Percentiles rank a stretch among this genome's conserved stretches.
phyloP scores from a whole-genome alignment of 2,329 filamentous ascomycete genomes.

The Fusarium sp. region DNA sequence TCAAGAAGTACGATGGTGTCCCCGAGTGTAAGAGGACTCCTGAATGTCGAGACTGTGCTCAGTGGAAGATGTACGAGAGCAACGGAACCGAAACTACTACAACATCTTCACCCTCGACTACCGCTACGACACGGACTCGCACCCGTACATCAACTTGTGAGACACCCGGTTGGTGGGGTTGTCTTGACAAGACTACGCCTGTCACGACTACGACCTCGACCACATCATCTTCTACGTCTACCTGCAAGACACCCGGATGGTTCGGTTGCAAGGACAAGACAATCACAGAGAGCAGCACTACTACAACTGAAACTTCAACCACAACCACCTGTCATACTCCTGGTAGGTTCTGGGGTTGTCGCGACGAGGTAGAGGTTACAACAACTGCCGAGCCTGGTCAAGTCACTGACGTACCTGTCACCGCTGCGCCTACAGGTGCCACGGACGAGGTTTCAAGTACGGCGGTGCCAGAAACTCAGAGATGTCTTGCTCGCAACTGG shows the following conservation, averaged over 20 bases:
- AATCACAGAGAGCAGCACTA: constrained; percentile 46
- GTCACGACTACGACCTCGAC: constrained; percentile 55
- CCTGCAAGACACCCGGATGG: constrained; percentile 72
- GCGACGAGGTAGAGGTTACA: constrained; percentile 55
- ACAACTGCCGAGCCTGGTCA: constrained; percentile 51
- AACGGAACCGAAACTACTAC: constrained; percentile 85
- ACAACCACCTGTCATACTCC: constrained; percentile 61
- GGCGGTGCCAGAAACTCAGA: constrained; percentile 44
- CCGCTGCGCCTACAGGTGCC: constrained; percentile 48
- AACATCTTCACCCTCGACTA: constrained; percentile 63
- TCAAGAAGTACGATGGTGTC: constrained; percentile 84
- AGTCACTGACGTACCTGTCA: constrained; percentile 45
- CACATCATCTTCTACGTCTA: constrained; percentile 63
- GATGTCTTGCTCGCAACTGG: constrained; percentile 55
- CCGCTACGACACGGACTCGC: constrained; percentile 70
- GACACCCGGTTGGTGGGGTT: constrained; percentile 94
- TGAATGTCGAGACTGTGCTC: constrained; percentile 88
- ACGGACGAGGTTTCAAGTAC: constrained; percentile 44
- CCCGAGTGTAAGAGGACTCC: constrained; percentile 80
- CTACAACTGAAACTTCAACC: constrained; percentile 48
- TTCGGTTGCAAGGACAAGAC: constrained; percentile 71
- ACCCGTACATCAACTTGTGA: constrained; percentile 89
- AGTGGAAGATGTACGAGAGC: constrained; percentile 95
- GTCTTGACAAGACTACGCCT: constrained; percentile 73
- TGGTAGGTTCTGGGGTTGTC: constrained; percentile 68